A percentile compares a stretch with the other conserved stretches of the same genome.
These are phyloP conservation scores for Naganishia sp. DNA, from an alignment of 1,284 basidiomycete species.

Conservation along the genomic window DNA sequence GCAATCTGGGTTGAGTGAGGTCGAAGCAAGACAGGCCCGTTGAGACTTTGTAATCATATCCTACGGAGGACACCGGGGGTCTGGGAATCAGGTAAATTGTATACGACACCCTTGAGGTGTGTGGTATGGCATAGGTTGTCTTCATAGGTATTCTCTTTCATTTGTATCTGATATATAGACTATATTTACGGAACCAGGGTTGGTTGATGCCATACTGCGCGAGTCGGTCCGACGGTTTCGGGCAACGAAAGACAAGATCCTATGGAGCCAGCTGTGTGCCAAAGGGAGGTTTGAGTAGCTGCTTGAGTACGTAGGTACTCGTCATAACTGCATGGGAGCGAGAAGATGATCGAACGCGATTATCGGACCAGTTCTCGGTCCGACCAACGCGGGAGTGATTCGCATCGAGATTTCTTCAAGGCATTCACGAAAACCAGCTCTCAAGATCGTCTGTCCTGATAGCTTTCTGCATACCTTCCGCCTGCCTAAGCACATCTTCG, in stretches of 20 bases:
- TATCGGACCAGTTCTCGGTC: not conserved
- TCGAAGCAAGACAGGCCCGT: not conserved
- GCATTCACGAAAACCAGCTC: not conserved
- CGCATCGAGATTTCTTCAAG: not conserved
- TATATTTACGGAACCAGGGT: too few relatives aligned
- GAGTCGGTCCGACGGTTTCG: too few relatives aligned
- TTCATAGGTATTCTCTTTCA: not conserved
- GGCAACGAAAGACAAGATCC: too few relatives aligned
- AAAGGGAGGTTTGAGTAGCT: too few relatives aligned
- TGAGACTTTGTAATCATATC: not conserved
- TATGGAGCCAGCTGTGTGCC: too few relatives aligned
- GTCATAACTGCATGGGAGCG: not conserved
- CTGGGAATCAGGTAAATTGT: constrained; percentile 7
- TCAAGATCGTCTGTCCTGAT: not conserved
- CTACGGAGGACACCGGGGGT: not conserved
- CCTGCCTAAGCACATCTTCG: not conserved
- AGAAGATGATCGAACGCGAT: constrained; percentile 16
- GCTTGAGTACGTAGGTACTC: too few relatives aligned
- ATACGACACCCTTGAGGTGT: not conserved
- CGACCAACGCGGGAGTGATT: not conserved
- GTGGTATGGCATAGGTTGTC: not conserved
- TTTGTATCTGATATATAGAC: too few relatives aligned
- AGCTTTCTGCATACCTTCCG: too few relatives aligned
- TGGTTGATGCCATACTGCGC: too few relatives aligned
- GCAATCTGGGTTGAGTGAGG: not conserved